These are phyloP conservation scores for Plasmodium fragile DNA, from an alignment of 169 alveolate genomes.

Conservation along the genomic window DNA sequence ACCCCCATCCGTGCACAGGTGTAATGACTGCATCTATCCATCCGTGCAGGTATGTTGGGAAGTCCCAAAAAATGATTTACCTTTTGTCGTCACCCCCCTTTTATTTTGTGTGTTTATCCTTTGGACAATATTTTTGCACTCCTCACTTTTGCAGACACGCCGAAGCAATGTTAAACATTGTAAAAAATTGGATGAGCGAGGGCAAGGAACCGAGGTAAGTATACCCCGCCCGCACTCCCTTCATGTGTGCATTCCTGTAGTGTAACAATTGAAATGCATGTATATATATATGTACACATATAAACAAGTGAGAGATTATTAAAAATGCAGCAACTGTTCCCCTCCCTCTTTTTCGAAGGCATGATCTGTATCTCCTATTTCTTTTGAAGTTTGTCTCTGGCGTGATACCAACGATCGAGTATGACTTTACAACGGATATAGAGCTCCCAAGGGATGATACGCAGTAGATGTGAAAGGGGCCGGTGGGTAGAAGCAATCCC, in stretches of 20 bases:
- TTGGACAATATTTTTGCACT: background rate
- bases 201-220: constrained; percentile 61
- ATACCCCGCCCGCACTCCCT: too few species aligned
- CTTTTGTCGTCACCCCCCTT: background rate
- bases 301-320: background rate
- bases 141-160: constrained; percentile 41
- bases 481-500: background rate
- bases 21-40: constrained; percentile 88
- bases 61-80: background rate
- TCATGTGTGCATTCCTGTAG: background rate
- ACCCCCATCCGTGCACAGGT: constrained; percentile 90
- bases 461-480: background rate
- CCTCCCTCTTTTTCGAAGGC: constrained; percentile 79
- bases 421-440: constrained; percentile 88
- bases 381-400: constrained; percentile 88
- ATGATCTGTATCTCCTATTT: constrained; percentile 81
- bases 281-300: background rate
- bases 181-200: constrained; percentile 64
- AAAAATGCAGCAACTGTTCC: constrained; percentile 69
- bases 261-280: background rate
- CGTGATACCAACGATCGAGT: constrained; percentile 91
- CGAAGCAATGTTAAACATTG: constrained; percentile 46
- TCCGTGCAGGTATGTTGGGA: constrained; percentile 86
- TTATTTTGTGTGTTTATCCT: background rate
- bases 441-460: constrained; percentile 63